phyloP scores from a whole-genome alignment of 2,329 filamentous ascomycete species.

The Apiospora arundinis region DNA sequence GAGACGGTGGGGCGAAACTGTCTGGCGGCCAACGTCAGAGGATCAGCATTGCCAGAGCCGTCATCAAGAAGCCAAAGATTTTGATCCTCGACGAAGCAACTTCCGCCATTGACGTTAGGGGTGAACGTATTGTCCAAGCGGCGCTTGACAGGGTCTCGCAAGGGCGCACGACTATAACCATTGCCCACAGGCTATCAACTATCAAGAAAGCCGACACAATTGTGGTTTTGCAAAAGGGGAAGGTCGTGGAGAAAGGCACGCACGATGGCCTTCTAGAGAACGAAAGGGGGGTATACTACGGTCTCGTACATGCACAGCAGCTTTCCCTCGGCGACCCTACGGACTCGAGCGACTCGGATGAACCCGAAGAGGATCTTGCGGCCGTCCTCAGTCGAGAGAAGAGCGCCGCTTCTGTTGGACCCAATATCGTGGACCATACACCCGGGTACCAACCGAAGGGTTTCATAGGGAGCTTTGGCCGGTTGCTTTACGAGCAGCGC shows the following conservation, averaged over 20 bases:
- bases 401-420: conserved; percentile 49
- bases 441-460: conserved; percentile 45
- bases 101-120: conserved; percentile 64
- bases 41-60: conserved; percentile 77
- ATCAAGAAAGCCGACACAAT: conserved; percentile 82
- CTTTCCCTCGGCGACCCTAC: conserved; percentile 58
- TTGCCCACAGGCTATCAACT: conserved; percentile 77
- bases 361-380: conserved; percentile 46
- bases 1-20: conserved; percentile 78
- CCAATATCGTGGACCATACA: conserved; percentile 29
- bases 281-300: conserved; percentile 68
- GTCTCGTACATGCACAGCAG: conserved; percentile 69
- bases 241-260: conserved; percentile 75
- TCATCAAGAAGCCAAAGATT: conserved; percentile 74
- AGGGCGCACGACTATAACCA: conserved; percentile 73
- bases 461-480: conserved; percentile 60
- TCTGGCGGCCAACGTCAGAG: conserved; percentile 88
- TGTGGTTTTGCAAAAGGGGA: conserved; percentile 74
- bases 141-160: conserved; percentile 67
- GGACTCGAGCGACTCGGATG: conserved; percentile 44
- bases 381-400: conserved; percentile 51
- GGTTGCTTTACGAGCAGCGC: conserved; percentile 62
- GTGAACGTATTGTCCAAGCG: conserved; percentile 67
- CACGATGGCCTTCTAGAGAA: conserved; percentile 72
- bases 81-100: conserved; percentile 81